Conservation (phyloP, 2,329 filamentous ascomycete genomes). For the Macroventuria anomochaeta region DNA sequence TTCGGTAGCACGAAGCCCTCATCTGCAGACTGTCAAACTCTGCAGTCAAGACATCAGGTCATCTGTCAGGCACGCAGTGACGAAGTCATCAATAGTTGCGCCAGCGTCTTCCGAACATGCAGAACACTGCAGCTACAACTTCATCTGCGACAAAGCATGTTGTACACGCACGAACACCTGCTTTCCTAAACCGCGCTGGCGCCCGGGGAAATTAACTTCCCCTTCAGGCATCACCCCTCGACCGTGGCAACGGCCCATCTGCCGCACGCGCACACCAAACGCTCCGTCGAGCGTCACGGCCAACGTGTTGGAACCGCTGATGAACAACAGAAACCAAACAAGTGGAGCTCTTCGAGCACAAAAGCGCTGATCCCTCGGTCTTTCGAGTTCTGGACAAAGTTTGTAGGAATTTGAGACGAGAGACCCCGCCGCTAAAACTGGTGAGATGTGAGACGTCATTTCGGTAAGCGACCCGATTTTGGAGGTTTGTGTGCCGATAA, state of each 20-base stretch:
- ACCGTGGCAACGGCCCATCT: conserved; percentile 30
- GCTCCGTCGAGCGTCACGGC: conserved; percentile 21
- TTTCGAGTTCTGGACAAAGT: conserved; percentile 11
- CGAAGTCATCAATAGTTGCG: conserved; percentile 11
- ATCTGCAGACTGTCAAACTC: conserved; percentile 9
- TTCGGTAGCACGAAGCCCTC: conserved; percentile 21
- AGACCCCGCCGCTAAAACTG: conserved; percentile 3
- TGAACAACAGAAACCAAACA: conserved; percentile 7
- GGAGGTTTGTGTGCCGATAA: conserved; percentile 2
- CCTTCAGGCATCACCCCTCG: conserved; percentile 24
- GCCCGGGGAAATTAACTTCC: conserved; percentile 13
- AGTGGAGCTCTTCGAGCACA: conserved; percentile 4
- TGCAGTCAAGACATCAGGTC: conserved; percentile 26
- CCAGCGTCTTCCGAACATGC: conserved; percentile 16
- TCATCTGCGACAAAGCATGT: background rate
- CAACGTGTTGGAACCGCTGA: conserved; percentile 21
- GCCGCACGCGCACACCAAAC: conserved; percentile 28
- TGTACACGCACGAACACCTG: conserved; percentile 2
- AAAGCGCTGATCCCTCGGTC: conserved; percentile 11
- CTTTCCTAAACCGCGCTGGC: conserved; percentile 5
- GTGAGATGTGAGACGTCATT: conserved; percentile 9
- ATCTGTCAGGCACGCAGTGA: conserved; percentile 19
- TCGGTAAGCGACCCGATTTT: conserved; percentile 13
- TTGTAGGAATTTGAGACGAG: conserved; percentile 9
- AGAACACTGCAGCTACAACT: conserved; percentile 23